Evolutionary conservation across 208 protist species (phyloP).

Genomic region (Acanthamoeba castellanii): DNA sequence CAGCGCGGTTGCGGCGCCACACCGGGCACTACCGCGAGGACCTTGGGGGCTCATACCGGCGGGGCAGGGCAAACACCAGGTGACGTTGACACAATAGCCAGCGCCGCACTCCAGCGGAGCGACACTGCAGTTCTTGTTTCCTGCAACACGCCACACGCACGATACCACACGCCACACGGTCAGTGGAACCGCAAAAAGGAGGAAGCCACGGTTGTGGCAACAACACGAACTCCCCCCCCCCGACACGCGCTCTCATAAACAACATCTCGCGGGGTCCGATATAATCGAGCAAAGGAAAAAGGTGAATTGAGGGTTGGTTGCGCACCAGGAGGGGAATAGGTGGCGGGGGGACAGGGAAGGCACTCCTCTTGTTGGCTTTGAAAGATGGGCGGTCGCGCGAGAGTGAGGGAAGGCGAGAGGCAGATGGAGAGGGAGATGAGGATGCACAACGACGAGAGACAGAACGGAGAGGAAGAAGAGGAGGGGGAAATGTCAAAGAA

Average conservation of each 20-base stretch:
- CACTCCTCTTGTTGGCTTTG: background rate
- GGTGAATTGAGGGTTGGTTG: too few species aligned
- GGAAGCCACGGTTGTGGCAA: too few species aligned
- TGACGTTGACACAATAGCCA: conserved; percentile 22
- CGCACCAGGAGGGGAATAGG: background rate
- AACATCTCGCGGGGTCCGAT: too few species aligned
- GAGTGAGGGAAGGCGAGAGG: background rate
- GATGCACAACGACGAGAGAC: background rate
- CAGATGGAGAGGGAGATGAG: background rate
- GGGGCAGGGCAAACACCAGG: conserved; percentile 27
- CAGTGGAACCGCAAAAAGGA: background rate
- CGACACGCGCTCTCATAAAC: too few species aligned
- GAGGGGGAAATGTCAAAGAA: too few species aligned
- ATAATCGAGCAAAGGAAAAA: too few species aligned
- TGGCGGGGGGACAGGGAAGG: background rate
- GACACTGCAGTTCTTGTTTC: conserved; percentile 18
- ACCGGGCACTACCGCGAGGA: too few species aligned
- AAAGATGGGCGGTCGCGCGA: background rate
- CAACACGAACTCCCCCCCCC: too few species aligned
- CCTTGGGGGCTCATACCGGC: background rate
- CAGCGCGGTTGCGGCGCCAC: too few species aligned
- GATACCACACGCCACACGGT: too few species aligned
- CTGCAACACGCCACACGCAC: background rate
- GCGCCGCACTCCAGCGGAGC: background rate
- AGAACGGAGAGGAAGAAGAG: background rate